phyloP scores from a whole-genome alignment of 1,139 yeast genomes.

The Hemisphaericaspora xylanilytica region DNA sequence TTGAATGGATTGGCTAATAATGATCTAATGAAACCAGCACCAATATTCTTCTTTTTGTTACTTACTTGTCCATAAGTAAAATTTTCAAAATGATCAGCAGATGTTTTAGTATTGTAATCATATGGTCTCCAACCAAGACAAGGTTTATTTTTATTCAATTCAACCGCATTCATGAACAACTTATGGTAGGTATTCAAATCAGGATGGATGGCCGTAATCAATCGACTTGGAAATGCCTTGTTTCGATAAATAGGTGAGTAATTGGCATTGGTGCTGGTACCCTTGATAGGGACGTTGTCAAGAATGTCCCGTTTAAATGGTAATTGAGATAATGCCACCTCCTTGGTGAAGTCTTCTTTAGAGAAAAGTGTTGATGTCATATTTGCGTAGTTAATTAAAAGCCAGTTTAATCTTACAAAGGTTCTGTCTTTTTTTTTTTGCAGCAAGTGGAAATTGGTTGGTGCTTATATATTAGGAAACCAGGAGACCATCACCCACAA shows the following conservation, averaged over 20 bases:
- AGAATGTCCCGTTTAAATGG: constrained; percentile 13
- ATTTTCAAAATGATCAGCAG: constrained; percentile 17
- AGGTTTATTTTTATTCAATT: constrained; percentile 19
- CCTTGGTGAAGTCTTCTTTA: constrained; percentile 7
- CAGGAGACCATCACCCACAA: no score
- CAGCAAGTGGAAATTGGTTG: not conserved
- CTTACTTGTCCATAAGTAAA: constrained; percentile 18
- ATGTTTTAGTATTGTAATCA: constrained; percentile 20
- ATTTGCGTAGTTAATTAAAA: not conserved
- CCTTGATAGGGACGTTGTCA: constrained; percentile 7
- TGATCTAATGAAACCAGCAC: constrained; percentile 29
- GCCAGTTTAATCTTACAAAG: no score
- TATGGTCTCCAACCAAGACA: constrained; percentile 30
- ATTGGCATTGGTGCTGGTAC: constrained; percentile 6
- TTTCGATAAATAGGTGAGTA: constrained; percentile 15
- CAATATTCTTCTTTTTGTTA: constrained; percentile 21
- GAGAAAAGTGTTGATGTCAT: constrained; percentile 7
- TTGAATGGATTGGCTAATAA: constrained; percentile 26
- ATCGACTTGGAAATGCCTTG: constrained; percentile 9
- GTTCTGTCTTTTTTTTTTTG: constrained; percentile 1
- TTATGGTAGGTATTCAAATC: constrained; percentile 29
- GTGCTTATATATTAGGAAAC: not conserved
- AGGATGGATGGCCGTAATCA: constrained; percentile 16
- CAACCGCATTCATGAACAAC: constrained; percentile 26
- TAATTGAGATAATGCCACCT: constrained; percentile 14